Percentiles rank a stretch among this genome's conserved stretches.
phyloP scores from a whole-genome alignment of 345 rosid species.

The Brassica incana region DNA sequence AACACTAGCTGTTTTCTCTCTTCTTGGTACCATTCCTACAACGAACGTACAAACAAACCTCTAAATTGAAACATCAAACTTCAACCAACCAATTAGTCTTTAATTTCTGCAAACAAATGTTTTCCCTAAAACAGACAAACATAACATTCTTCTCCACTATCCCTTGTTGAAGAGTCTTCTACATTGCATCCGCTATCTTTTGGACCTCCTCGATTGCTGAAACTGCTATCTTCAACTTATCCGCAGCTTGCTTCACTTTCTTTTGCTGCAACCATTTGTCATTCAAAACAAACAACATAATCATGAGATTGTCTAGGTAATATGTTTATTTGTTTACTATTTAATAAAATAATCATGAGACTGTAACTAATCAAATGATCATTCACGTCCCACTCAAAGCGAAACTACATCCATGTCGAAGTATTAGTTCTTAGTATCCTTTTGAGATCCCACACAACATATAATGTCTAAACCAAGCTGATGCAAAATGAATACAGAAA shows the following conservation, averaged over 20 bases:
- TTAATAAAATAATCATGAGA: no score
- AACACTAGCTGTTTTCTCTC: conserved; percentile 16
- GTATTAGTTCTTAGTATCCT: not conserved
- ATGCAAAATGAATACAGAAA: not conserved
- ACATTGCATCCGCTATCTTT: conserved; percentile 21
- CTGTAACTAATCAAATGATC: not conserved
- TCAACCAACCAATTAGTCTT: conserved; percentile 15
- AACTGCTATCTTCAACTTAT: conserved; percentile 29
- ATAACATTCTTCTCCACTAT: conserved; percentile 5
- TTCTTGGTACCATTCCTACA: not conserved
- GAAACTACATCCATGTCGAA: not conserved
- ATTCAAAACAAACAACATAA: not conserved
- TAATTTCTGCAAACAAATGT: conserved; percentile 30
- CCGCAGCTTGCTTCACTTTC: conserved; percentile 38
- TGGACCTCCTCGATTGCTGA: conserved; percentile 29
- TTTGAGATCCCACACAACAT: not conserved
- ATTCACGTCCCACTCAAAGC: not conserved
- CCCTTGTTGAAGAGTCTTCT: conserved; percentile 13
- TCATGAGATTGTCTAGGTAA: not conserved
- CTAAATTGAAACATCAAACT: conserved; percentile 24
- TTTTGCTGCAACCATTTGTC: conserved; percentile 31
- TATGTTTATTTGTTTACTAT: not conserved
- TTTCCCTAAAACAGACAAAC: conserved; percentile 5
- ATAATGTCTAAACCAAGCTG: conserved; percentile 12
- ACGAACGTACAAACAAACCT: conserved; percentile 28